Conservation (phyloP, 495 filamentous ascomycete genomes). For the Friedmanniomyces endolithicus region DNA sequence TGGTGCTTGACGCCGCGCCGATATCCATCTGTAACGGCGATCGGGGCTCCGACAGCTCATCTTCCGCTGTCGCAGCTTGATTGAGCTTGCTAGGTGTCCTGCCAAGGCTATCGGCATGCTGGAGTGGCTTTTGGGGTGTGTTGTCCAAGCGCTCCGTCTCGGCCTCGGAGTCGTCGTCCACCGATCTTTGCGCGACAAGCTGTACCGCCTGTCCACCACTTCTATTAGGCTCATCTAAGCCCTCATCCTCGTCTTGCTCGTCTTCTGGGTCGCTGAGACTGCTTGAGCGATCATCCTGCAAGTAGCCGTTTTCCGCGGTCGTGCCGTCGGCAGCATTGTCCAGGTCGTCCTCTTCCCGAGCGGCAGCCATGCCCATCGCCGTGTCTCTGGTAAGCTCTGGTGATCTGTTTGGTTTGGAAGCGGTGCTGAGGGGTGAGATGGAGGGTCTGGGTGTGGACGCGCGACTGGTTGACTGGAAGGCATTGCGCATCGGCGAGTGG, state of each 20-base stretch:
- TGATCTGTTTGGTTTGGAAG: slow-evolving; percentile 10
- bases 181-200: slow-evolving; percentile 1
- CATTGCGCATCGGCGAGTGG: neutral
- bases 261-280: slow-evolving; percentile 93
- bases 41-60: slow-evolving; percentile 16
- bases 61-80: slow-evolving; percentile 12
- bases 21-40: slow-evolving; percentile 15
- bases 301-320: slow-evolving; percentile 8
- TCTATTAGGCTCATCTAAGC: slow-evolving; percentile 28
- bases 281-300: slow-evolving; percentile 37
- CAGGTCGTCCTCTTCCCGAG: slow-evolving; percentile 1
- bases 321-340: neutral
- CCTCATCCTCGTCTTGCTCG: slow-evolving; percentile 43
- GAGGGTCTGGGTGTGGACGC: slow-evolving; percentile 15
- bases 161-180: slow-evolving; percentile 83
- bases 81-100: slow-evolving; percentile 30
- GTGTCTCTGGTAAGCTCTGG: slow-evolving; percentile 5
- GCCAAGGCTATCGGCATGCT: slow-evolving; percentile 17
- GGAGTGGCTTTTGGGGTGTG: slow-evolving; percentile 59
- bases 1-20: slow-evolving; percentile 19
- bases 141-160: slow-evolving; percentile 91
- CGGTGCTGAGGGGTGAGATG: slow-evolving; percentile 15
- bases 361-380: neutral
- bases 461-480: neutral
- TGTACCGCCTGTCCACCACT: slow-evolving; percentile 24